These are phyloP conservation scores for Candida taoyuanica DNA, from an alignment of 805 yeast genomes.

Conservation along the genomic window DNA sequence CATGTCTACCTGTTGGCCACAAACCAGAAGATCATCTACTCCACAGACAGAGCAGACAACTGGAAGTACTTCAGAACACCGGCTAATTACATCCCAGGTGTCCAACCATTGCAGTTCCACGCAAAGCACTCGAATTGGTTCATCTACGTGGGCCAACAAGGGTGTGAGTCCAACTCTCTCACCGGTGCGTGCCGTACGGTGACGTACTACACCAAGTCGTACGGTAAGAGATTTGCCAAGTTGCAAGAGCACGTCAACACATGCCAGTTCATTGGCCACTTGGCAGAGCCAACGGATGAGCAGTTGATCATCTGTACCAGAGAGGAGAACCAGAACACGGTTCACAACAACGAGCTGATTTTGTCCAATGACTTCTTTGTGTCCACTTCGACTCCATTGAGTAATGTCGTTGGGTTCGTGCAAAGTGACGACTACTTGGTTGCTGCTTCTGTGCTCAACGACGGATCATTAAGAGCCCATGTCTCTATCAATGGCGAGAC, in stretches of 20 bases:
- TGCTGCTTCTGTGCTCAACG: constrained; percentile 57
- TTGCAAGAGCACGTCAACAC: constrained; percentile 47
- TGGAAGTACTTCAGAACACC: constrained; percentile 41
- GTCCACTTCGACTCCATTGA: constrained; percentile 38
- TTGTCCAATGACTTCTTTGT: constrained; percentile 24
- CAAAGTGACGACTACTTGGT: constrained; percentile 65
- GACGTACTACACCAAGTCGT: constrained; percentile 61
- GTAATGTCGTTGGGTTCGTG: constrained; percentile 68
- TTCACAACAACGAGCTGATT: constrained; percentile 30
- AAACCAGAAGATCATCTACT: constrained; percentile 41
- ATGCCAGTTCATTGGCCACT: constrained; percentile 68
- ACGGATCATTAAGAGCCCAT: constrained; percentile 54
- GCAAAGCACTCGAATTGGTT: constrained; percentile 50
- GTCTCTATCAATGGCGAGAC: constrained; percentile 74
- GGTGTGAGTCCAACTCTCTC: constrained; percentile 36
- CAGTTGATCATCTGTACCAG: constrained; percentile 65
- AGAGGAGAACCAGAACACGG: constrained; percentile 30
- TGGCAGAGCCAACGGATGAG: constrained; percentile 40
- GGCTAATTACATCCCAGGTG: constrained; percentile 48
- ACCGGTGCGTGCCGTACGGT: constrained; percentile 44
- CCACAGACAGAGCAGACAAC: constrained; percentile 61
- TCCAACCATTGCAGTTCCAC: constrained; percentile 58
- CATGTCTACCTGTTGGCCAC: constrained; percentile 30
- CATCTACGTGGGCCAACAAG: constrained; percentile 63
- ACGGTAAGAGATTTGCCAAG: constrained; percentile 57